A percentile compares a stretch with the other conserved stretches of the same genome.
phyloP scores from a whole-genome alignment of 179 eudicot genomes.

The Spergularia azorica region DNA sequence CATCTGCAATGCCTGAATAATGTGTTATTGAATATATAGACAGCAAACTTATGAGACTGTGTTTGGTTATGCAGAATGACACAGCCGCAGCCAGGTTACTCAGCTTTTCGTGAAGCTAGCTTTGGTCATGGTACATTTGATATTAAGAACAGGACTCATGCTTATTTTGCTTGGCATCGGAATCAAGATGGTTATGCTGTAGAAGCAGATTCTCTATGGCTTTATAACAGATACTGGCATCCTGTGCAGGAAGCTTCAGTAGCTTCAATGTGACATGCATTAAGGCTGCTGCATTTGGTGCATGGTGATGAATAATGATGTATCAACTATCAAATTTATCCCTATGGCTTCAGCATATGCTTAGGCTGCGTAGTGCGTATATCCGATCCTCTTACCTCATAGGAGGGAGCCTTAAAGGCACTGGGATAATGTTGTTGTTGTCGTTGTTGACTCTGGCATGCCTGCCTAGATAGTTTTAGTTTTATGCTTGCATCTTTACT shows the following conservation, averaged over 20 bases:
- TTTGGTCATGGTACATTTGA: slow-evolving; percentile 60
- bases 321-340: no score
- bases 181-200: slow-evolving; percentile 69
- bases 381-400: no score
- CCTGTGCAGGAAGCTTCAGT: slow-evolving; percentile 21
- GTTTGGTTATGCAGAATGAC: slow-evolving; percentile 38
- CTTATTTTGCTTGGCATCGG: slow-evolving; percentile 56
- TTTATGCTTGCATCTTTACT: no score
- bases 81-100: slow-evolving; percentile 56
- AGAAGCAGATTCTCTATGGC: slow-evolving; percentile 64
- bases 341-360: no score
- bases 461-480: no score
- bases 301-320: neutral
- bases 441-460: no score
- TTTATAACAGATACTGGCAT: slow-evolving; percentile 62
- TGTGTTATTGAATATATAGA: neutral
- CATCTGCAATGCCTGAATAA: neutral
- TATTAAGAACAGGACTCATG: slow-evolving; percentile 59
- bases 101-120: slow-evolving; percentile 62
- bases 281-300: neutral
- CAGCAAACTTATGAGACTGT: neutral
- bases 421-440: no score
- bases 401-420: no score
- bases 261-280: slow-evolving; percentile 31
- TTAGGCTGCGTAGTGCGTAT: no score